Percentiles rank a stretch among this genome's conserved stretches.
These are phyloP conservation scores for Alternaria sp. DNA, from an alignment of 2,329 filamentous ascomycete species.

Conservation along the genomic window DNA sequence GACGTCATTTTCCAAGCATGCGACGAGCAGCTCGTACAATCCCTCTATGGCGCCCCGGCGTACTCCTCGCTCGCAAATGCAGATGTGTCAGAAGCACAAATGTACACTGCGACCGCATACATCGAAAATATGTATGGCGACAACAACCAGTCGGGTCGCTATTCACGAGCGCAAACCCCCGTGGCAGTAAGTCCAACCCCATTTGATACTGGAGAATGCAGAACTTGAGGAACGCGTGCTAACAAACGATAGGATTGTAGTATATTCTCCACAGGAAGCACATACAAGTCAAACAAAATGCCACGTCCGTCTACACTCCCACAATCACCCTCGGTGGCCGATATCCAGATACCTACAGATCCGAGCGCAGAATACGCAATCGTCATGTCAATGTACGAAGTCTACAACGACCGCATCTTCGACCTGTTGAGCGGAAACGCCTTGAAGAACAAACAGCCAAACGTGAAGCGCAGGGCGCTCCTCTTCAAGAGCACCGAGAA, in stretches of 20 bases:
- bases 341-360: slow-evolving; percentile 71
- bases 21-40: slow-evolving; percentile 71
- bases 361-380: slow-evolving; percentile 80
- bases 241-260: slow-evolving; percentile 59
- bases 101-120: slow-evolving; percentile 76
- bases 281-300: slow-evolving; percentile 61
- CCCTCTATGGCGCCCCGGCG: slow-evolving; percentile 61
- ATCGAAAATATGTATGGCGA: slow-evolving; percentile 81
- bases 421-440: slow-evolving; percentile 76
- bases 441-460: slow-evolving; percentile 60
- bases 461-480: slow-evolving; percentile 73
- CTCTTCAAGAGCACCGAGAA: slow-evolving; percentile 91
- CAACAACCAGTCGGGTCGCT: slow-evolving; percentile 60
- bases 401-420: slow-evolving; percentile 98
- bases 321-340: slow-evolving; percentile 74
- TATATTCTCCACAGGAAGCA: slow-evolving; percentile 63
- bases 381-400: slow-evolving; percentile 96
- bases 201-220: slow-evolving; percentile 18
- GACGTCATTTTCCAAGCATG: slow-evolving; percentile 89
- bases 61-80: slow-evolving; percentile 77
- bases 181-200: slow-evolving; percentile 49
- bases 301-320: slow-evolving; percentile 75
- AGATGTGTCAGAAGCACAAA: slow-evolving; percentile 80
- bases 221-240: slow-evolving; percentile 31
- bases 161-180: slow-evolving; percentile 55